phyloP scores from a whole-genome alignment of 2,329 filamentous ascomycete genomes.

The Didymella pomorum region DNA sequence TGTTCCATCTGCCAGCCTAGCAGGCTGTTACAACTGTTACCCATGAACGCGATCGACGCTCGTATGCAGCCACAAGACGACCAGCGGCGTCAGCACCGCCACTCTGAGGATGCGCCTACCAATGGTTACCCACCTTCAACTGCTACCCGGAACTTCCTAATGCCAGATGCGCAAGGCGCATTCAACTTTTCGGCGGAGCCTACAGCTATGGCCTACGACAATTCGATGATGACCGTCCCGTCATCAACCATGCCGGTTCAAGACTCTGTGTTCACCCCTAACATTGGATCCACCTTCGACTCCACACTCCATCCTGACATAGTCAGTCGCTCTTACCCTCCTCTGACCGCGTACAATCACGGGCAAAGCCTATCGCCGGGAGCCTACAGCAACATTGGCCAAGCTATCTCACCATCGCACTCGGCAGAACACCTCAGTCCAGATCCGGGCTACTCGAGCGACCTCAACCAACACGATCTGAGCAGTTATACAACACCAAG shows the following conservation, averaged over 20 bases:
- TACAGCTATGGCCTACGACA: conserved; percentile 44
- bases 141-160: conserved; percentile 35
- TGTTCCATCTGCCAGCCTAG: conserved; percentile 32
- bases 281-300: conserved; percentile 47
- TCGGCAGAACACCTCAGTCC: conserved; percentile 52
- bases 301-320: conserved; percentile 47
- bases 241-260: conserved; percentile 35
- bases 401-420: conserved; percentile 48
- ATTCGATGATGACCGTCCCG: conserved; percentile 35
- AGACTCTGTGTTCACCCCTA: conserved; percentile 44
- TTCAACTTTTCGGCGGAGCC: conserved; percentile 50
- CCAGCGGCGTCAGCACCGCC: conserved; percentile 47
- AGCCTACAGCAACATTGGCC: conserved; percentile 39
- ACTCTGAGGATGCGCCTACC: conserved; percentile 42
- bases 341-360: conserved; percentile 37
- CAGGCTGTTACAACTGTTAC: conserved; percentile 12
- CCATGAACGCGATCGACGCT: conserved; percentile 46
- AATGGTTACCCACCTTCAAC: conserved; percentile 36
- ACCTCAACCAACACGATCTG: conserved; percentile 42
- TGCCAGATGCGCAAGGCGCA: conserved; percentile 44
- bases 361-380: conserved; percentile 41
- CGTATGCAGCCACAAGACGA: conserved; percentile 45
- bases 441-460: conserved; percentile 45
- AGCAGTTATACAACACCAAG: conserved; percentile 46
- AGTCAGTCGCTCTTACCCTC: conserved; percentile 42